These are phyloP conservation scores for Aspergillus incahuasiensis DNA, from an alignment of 495 filamentous ascomycete species.

Conservation along the genomic window DNA sequence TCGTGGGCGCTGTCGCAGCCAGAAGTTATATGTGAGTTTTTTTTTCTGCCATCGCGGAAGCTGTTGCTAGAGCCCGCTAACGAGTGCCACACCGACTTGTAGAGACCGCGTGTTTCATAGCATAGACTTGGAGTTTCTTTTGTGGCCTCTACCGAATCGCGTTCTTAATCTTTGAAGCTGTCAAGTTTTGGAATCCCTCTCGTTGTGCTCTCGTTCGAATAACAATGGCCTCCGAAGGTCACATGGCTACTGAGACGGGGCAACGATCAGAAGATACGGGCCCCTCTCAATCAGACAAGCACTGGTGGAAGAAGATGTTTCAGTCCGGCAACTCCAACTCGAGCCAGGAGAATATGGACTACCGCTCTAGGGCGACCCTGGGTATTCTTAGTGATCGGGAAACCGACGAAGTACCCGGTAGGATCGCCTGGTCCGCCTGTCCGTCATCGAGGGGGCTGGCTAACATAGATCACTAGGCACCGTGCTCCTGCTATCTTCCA, in stretches of 20 bases:
- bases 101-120: constrained; percentile 2
- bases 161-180: no score
- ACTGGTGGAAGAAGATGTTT: constrained; percentile 8
- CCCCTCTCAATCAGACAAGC: background rate
- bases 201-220: background rate
- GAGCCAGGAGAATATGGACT: constrained; percentile 14
- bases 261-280: background rate
- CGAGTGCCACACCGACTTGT: background rate
- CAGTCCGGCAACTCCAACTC: background rate
- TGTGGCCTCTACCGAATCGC: background rate
- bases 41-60: background rate
- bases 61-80: background rate
- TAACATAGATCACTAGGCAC: constrained; percentile 53
- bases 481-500: constrained; percentile 67
- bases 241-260: background rate
- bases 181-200: background rate
- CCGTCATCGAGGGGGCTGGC: no score
- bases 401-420: constrained; percentile 92
- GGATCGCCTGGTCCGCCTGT: no score
- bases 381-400: constrained; percentile 78
- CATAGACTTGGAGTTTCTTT: background rate
- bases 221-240: constrained; percentile 5
- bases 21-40: constrained; percentile 1
- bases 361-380: constrained; percentile 63
- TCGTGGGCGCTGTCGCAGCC: background rate